These are phyloP conservation scores for Tetratostichococcus sp. DNA, from an alignment of 139 green algal genomes.

Conservation along the genomic window DNA sequence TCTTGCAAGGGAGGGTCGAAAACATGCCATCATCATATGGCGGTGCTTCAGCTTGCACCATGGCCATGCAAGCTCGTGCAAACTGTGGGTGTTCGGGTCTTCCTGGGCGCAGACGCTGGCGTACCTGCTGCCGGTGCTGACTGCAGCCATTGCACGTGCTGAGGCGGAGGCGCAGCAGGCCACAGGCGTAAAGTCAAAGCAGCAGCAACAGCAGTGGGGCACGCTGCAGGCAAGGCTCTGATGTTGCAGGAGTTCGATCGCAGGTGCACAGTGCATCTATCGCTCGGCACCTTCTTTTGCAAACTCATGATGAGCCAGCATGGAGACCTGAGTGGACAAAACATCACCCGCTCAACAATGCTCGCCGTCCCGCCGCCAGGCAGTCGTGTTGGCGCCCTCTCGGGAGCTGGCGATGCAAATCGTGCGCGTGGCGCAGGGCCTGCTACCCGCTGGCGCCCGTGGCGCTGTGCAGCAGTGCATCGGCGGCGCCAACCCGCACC, in stretches of 20 bases:
- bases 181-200: not conserved
- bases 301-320: too few relatives aligned
- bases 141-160: slow-evolving; percentile 46
- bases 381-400: slow-evolving; percentile 79
- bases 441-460: slow-evolving; percentile 56
- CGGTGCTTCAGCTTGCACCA: too few relatives aligned
- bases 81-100: too few relatives aligned
- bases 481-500: slow-evolving; percentile 80
- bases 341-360: too few relatives aligned
- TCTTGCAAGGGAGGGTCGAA: too few relatives aligned
- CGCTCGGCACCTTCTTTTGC: too few relatives aligned
- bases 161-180: slow-evolving; percentile 27
- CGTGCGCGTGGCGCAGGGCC: slow-evolving; percentile 53
- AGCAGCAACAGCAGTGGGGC: slow-evolving; percentile 13
- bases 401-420: slow-evolving; percentile 96
- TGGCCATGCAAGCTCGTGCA: too few relatives aligned
- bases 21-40: too few relatives aligned
- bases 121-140: slow-evolving; percentile 86
- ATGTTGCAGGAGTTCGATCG: slow-evolving; percentile 1
- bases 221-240: slow-evolving; percentile 24
- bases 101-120: slow-evolving; percentile 93
- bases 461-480: slow-evolving; percentile 90
- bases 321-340: too few relatives aligned
- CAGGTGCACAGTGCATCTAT: slow-evolving; percentile 24
- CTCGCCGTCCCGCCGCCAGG: too few relatives aligned